Evolutionary conservation across 2,329 filamentous ascomycete genomes (phyloP).

Genomic region (Rutstroemia sp.): DNA sequence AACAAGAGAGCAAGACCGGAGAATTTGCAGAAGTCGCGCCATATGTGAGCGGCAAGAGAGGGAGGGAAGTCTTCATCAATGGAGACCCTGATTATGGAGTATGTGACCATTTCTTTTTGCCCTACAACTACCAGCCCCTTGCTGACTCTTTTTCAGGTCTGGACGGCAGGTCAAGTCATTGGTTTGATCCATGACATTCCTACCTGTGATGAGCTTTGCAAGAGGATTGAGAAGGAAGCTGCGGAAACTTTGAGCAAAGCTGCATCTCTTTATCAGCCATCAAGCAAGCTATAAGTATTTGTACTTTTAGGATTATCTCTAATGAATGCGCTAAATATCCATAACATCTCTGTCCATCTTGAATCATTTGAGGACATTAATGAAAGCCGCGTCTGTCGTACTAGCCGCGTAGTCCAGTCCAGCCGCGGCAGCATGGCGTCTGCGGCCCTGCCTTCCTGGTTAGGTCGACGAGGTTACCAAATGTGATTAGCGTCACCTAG

Average conservation of each 20-base stretch:
- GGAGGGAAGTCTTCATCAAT: constrained; percentile 83
- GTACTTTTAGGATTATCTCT: constrained; percentile 2
- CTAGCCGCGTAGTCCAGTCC: too few relatives aligned
- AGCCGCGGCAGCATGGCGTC: too few relatives aligned
- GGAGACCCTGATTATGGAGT: constrained; percentile 88
- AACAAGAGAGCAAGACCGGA: constrained; percentile 73
- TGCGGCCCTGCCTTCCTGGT: too few relatives aligned
- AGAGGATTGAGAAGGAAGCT: constrained; percentile 71
- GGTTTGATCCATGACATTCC: constrained; percentile 79
- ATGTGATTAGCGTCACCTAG: too few relatives aligned
- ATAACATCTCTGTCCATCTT: too few relatives aligned
- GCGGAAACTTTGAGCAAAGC: constrained; percentile 56
- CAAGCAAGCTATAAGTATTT: constrained; percentile 42
- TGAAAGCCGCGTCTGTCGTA: too few relatives aligned
- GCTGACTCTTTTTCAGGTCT: constrained; percentile 52
- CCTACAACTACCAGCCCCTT: neutral
- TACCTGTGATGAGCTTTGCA: constrained; percentile 61
- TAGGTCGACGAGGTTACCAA: too few relatives aligned
- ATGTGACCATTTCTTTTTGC: constrained; percentile 34
- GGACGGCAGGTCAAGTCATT: constrained; percentile 96
- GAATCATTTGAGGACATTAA: too few relatives aligned
- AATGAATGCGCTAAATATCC: neutral
- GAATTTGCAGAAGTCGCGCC: constrained; percentile 86
- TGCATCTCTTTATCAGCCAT: constrained; percentile 45
- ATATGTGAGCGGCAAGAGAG: constrained; percentile 83